phyloP scores from a whole-genome alignment of 2,329 filamentous ascomycete species.

The Fusarium citri region DNA sequence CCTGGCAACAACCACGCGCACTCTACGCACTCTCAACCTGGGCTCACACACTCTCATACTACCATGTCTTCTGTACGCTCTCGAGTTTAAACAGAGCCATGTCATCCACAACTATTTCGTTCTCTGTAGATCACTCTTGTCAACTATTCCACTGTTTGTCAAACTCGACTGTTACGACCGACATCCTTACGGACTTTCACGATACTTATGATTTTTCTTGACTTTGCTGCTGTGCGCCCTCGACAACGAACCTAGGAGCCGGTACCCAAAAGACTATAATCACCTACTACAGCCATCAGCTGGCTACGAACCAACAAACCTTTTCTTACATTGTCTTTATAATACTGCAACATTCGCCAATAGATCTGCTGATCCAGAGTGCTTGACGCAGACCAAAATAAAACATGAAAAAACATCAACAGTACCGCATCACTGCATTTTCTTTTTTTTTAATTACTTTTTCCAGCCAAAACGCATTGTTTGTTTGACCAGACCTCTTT shows the following conservation, averaged over 20 bases:
- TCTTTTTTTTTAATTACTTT: neutral
- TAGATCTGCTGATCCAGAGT: slow-evolving; percentile 25
- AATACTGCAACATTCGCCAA: slow-evolving; percentile 30
- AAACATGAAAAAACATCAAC: slow-evolving; percentile 35
- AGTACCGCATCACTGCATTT: slow-evolving; percentile 18
- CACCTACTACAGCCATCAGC: slow-evolving; percentile 32
- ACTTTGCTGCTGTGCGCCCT: slow-evolving; percentile 27
- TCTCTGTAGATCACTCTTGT: slow-evolving; percentile 10
- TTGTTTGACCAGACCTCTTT: slow-evolving; percentile 34
- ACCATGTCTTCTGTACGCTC: slow-evolving; percentile 53
- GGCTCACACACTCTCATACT: slow-evolving; percentile 51
- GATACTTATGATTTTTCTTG: slow-evolving; percentile 48
- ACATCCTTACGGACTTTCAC: slow-evolving; percentile 47
- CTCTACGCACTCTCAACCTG: slow-evolving; percentile 51
- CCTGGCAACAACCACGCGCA: slow-evolving; percentile 51
- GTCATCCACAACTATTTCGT: slow-evolving; percentile 8
- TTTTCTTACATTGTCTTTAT: slow-evolving; percentile 31
- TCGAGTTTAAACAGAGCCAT: slow-evolving; percentile 47
- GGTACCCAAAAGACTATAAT: slow-evolving; percentile 42
- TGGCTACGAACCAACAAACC: slow-evolving; percentile 42
- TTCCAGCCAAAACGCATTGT: slow-evolving; percentile 19
- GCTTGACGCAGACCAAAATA: slow-evolving; percentile 24
- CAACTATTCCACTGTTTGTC: slow-evolving; percentile 23
- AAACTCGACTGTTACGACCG: slow-evolving; percentile 42
- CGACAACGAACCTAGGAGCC: slow-evolving; percentile 30